These are phyloP conservation scores for Linanthus parryae DNA, from an alignment of 148 eudicot species.

Conservation along the genomic window DNA sequence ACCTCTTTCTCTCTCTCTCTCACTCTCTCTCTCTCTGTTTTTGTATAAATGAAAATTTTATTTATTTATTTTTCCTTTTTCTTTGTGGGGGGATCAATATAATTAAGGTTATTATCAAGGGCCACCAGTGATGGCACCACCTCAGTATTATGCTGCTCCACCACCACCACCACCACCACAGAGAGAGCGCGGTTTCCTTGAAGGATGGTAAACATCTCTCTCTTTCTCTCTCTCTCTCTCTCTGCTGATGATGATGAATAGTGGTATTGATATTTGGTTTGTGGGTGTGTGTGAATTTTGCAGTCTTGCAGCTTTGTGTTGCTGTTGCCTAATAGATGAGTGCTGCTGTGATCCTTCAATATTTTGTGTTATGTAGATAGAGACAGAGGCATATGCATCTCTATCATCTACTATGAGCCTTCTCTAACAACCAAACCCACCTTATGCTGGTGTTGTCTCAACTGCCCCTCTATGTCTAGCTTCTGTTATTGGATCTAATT, in stretches of 20 bases:
- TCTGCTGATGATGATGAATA: background rate
- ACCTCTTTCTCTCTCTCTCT: slow-evolving; percentile 6
- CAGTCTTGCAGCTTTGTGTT: slow-evolving; percentile 49
- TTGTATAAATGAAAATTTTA: background rate
- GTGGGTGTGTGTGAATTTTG: slow-evolving; percentile 5
- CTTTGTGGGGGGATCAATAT: background rate
- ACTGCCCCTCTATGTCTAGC: no score
- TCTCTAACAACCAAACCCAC: no score
- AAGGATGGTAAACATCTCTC: slow-evolving; percentile 34
- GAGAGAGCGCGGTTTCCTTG: slow-evolving; percentile 31
- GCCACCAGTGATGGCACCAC: slow-evolving; percentile 44
- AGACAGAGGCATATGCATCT: no score
- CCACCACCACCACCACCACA: slow-evolving; percentile 29
- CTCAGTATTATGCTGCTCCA: slow-evolving; percentile 30
- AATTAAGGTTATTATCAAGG: slow-evolving; percentile 30
- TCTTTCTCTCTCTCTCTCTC: background rate
- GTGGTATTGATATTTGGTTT: background rate
- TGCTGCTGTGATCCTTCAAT: slow-evolving; percentile 44
- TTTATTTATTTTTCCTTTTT: background rate
- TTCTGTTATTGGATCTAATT: no score
- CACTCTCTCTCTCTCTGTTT: background rate
- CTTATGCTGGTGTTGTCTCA: no score
- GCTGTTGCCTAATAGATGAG: slow-evolving; percentile 35
- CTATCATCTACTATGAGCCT: no score
- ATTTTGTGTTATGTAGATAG: slow-evolving; percentile 18